These are phyloP conservation scores for Monosporascus sp. DNA, from an alignment of 2,329 filamentous ascomycete species.

Conservation along the genomic window DNA sequence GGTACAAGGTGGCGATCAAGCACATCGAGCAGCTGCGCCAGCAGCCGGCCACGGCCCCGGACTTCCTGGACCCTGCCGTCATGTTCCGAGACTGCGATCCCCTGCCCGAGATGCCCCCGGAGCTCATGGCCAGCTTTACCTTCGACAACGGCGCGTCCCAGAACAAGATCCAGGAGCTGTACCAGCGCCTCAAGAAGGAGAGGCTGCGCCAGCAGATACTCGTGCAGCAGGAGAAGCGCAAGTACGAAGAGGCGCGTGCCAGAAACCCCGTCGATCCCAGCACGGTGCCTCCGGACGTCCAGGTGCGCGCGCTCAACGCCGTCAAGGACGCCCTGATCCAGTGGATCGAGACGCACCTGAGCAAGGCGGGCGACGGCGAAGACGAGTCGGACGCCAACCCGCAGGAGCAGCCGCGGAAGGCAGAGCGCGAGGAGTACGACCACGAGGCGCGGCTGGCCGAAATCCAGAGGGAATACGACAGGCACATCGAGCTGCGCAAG, in stretches of 20 bases:
- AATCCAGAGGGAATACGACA: constrained; percentile 49
- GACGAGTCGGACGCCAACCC: constrained; percentile 15
- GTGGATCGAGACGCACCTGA: constrained; percentile 60
- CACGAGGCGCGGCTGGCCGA: constrained; percentile 36
- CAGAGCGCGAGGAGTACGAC: constrained; percentile 15
- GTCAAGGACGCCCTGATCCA: constrained; percentile 56
- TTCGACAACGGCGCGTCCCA: constrained; percentile 32
- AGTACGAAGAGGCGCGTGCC: constrained; percentile 43
- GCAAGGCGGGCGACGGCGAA: constrained; percentile 39
- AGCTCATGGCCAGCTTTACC: constrained; percentile 45
- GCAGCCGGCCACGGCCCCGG: constrained; percentile 45
- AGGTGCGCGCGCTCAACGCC: constrained; percentile 47
- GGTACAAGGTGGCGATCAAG: constrained; percentile 43
- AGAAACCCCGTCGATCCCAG: constrained; percentile 30
- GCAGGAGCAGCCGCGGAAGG: constrained; percentile 6
- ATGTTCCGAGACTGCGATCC: constrained; percentile 39
- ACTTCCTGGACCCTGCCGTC: constrained; percentile 43
- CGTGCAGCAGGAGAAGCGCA: constrained; percentile 50
- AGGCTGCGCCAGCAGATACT: constrained; percentile 53
- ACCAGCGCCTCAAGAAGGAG: constrained; percentile 51
- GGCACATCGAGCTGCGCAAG: constrained; percentile 46
- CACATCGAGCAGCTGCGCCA: constrained; percentile 45
- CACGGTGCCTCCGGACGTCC: constrained; percentile 30
- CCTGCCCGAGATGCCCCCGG: constrained; percentile 46
- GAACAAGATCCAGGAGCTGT: constrained; percentile 40